phyloP scores from a whole-genome alignment of 805 yeast species.

The Yamadazyma philogaea region DNA sequence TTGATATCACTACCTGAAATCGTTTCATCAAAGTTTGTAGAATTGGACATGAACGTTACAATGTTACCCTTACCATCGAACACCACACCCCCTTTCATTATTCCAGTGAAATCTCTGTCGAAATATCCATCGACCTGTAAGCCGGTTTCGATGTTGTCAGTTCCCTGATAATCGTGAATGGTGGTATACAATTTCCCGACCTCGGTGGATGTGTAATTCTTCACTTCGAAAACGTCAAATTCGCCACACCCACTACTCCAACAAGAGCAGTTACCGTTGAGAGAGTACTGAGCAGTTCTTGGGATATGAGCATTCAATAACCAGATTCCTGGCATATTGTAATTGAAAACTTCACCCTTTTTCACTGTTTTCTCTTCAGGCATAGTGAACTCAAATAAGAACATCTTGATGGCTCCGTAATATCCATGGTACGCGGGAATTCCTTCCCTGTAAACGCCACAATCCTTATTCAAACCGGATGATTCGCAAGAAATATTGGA shows the following conservation, averaged over 20 bases:
- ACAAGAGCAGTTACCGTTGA: conserved; percentile 62
- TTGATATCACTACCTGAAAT: conserved; percentile 44
- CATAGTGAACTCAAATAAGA: conserved; percentile 65
- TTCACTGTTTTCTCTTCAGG: conserved; percentile 50
- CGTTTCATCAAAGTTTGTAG: conserved; percentile 46
- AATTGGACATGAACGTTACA: conserved; percentile 57
- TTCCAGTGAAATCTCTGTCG: conserved; percentile 46
- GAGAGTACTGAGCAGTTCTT: conserved; percentile 69
- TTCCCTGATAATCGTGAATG: conserved; percentile 74
- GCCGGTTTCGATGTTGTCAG: conserved; percentile 60
- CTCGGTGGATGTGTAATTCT: conserved; percentile 38
- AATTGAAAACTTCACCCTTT: conserved; percentile 23
- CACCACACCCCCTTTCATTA: conserved; percentile 70
- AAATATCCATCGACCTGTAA: conserved; percentile 55
- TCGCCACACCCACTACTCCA: conserved; percentile 82
- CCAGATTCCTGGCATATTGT: conserved; percentile 77
- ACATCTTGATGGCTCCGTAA: conserved; percentile 65
- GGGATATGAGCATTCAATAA: conserved; percentile 68
- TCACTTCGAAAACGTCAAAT: conserved; percentile 71
- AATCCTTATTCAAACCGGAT: conserved; percentile 53
- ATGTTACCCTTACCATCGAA: conserved; percentile 61
- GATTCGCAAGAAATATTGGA: conserved; percentile 56
- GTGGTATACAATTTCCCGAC: conserved; percentile 56
- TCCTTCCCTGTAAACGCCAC: conserved; percentile 75
- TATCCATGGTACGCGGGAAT: conserved; percentile 75